Evolutionary conservation across 768 basidiomycete species (phyloP), one percentile per base, ranked within the genome.

Genomic region (Macrolepiota dolichaula): DNA sequence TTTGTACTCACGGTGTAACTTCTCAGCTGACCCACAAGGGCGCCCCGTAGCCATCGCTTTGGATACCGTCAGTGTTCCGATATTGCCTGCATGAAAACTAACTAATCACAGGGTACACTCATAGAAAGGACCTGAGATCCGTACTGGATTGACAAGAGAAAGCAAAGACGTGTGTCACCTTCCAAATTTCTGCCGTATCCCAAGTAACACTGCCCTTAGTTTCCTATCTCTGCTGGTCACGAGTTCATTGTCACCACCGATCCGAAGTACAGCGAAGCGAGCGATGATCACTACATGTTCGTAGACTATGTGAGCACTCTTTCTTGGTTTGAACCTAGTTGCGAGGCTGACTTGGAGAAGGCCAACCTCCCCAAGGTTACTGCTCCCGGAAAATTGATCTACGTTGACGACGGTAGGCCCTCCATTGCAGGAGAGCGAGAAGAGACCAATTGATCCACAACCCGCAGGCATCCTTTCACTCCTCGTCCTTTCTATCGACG

Each of bases 51-150:
- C 97, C 49, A 98, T 99, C 69, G 97, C 97, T 68, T 81, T 99
- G 59, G 97, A 99, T 76, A 99, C 97, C 63, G 94, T 94, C 59
- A 65, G 92, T 77, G 15, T 40, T 63, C 29, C 27, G 35, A 51
- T 61, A 29, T 13, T 29, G 49, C 42, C 27, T 42, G 22, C 46
- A 13, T 5, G 10, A 11, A 25, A 36, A 15, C 29, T 13, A 25
- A 36, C 22, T 59, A 13, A 59, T 61, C 19, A 50, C 47, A 38
- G 61, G 44, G 52, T 51, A n/a, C 51, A 36, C 24, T n/a, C 19
- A 62, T 68, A 96, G 94, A 99, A 99, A 93, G 97, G 97, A 60
- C 97, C 97, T 40, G 97, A 98, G 79, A 99, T 99, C 79, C 90
- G 97, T 64, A 98, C 97, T 47, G 97, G 97, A 60, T 70, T 94